Evolutionary conservation across 1,284 basidiomycete genomes (phyloP), one percentile per base, ranked within the genome.

Genomic region (Leccinum fuscescens): DNA sequence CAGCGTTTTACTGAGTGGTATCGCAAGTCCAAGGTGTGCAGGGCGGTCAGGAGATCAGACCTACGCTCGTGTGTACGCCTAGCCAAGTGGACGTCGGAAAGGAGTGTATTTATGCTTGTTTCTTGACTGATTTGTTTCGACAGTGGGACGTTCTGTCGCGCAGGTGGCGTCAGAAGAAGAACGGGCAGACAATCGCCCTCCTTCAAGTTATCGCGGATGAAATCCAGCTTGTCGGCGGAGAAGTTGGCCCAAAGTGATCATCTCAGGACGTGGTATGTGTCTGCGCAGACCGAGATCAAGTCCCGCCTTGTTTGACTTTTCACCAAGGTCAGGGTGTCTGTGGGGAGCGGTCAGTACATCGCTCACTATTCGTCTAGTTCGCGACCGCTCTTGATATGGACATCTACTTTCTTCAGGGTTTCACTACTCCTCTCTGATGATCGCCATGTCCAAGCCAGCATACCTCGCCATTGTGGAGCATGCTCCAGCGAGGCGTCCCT

Each of bases 361-460:
- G 27, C 27, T 27, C 27, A 27, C 27, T 27, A 27, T 27, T 27
- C 27, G 27, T 27, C 27, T 29, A 29, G 27, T 29, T 29, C 27
- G 27, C 27, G 27, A 24, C 4, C 22, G 4, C 22, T 24, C 22
- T 24, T 1, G 22, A 24, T 24, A 24, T 24, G 22, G 4, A 24
- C 22, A 24, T 24, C 3, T 5, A 24, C 22, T 99, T 31, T 31
- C 79, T 99, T 7, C 97, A 99, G 72, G 94, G 90, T 52, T 99
- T 98, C 82, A 99, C 72, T 98, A 97, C 86, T 95, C 96, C 0
- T 97, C 94, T 0, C 80, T 99, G 58, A 99, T 99, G 96, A 93
- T 99, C 62, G 86, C 95, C 35, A 98, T 99, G 97, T 96, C 96
- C 24, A 99, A 99, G 74, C 96, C 96, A 0, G 93, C 96, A 0